phyloP scores from a whole-genome alignment of 2,329 filamentous ascomycete genomes.

The Orbilia oligospora region DNA sequence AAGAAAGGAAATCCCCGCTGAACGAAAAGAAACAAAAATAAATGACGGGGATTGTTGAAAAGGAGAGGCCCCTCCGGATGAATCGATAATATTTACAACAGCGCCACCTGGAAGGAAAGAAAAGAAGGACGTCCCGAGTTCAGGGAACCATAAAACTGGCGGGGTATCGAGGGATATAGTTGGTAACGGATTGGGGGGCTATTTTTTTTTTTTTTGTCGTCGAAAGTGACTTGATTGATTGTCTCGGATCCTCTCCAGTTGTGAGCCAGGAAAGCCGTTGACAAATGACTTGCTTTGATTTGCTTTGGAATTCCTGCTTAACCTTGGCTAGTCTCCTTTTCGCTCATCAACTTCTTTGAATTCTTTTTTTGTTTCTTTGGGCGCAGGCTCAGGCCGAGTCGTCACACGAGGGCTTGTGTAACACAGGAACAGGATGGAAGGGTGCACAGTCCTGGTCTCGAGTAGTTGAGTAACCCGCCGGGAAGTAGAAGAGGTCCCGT shows the following conservation, averaged over 20 bases:
- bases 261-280: slow-evolving; percentile 39
- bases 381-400: slow-evolving; percentile 33
- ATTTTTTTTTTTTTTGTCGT: slow-evolving; percentile 30
- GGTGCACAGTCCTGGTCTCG: slow-evolving; percentile 27
- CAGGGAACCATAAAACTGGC: slow-evolving; percentile 50
- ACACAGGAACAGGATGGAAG: slow-evolving; percentile 46
- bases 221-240: slow-evolving; percentile 37
- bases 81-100: slow-evolving; percentile 57
- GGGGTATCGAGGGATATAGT: slow-evolving; percentile 21
- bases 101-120: slow-evolving; percentile 34
- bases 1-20: slow-evolving; percentile 27
- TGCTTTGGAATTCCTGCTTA: slow-evolving; percentile 21
- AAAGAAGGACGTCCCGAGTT: slow-evolving; percentile 23
- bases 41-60: slow-evolving; percentile 21
- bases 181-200: slow-evolving; percentile 9
- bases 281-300: slow-evolving; percentile 23
- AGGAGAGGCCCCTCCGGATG: slow-evolving; percentile 29
- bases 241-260: slow-evolving; percentile 51
- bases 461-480: slow-evolving; percentile 50
- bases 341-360: slow-evolving; percentile 6
- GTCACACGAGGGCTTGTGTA: slow-evolving; percentile 59
- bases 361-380: slow-evolving; percentile 23
- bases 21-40: slow-evolving; percentile 24
- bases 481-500: slow-evolving; percentile 37
- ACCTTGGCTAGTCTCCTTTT: slow-evolving; percentile 20